phyloP scores from a whole-genome alignment of 257 asterid species.

The Anisodus tanguticus region DNA sequence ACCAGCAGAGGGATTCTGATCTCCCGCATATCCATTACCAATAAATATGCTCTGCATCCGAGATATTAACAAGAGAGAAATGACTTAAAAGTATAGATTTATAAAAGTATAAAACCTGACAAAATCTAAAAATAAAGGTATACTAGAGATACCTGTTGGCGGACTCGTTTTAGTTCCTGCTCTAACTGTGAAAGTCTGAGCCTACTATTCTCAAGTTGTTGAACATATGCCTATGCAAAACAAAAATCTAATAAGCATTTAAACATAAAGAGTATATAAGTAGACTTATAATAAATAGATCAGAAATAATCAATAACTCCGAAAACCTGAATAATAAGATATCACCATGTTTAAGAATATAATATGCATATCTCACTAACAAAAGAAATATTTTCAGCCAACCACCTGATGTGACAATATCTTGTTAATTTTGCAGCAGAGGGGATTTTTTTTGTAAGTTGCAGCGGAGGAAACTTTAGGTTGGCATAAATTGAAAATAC shows the following conservation, averaged over 20 bases:
- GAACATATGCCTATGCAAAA: conserved; percentile 79
- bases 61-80: not conserved
- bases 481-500: not conserved
- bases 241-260: conserved; percentile 32
- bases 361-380: not conserved
- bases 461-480: not conserved
- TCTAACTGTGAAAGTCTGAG: conserved; percentile 76
- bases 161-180: conserved; percentile 77
- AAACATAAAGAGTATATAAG: conserved; percentile 11
- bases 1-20: conserved; percentile 51
- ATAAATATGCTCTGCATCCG: conserved; percentile 53
- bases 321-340: too few relatives aligned
- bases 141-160: conserved; percentile 69
- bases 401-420: conserved; percentile 8
- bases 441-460: not conserved
- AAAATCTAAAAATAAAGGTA: too few relatives aligned
- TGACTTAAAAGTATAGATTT: not conserved
- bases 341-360: not conserved
- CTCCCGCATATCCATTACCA: conserved; percentile 52
- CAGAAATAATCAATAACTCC: not conserved
- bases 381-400: not conserved
- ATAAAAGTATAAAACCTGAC: not conserved
- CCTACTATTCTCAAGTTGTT: conserved; percentile 87
- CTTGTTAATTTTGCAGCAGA: not conserved
- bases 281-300: not conserved